phyloP scores from a whole-genome alignment of 2,329 filamentous ascomycete species.

The Claviceps fusiformis region DNA sequence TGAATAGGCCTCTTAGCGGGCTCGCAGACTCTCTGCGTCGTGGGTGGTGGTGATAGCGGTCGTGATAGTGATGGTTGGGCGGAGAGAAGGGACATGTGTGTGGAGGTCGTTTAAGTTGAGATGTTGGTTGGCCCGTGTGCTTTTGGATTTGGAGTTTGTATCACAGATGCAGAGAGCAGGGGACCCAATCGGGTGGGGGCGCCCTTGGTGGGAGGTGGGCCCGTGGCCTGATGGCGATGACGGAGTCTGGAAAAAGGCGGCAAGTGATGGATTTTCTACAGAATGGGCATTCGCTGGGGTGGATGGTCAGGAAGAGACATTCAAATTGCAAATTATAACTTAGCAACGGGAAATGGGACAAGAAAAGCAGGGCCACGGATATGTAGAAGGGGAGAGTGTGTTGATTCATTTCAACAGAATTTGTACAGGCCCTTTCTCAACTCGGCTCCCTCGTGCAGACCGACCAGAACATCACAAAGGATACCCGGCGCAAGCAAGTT shows the following conservation, averaged over 20 bases:
- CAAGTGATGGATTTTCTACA: background rate
- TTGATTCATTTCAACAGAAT: background rate
- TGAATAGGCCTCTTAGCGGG: background rate
- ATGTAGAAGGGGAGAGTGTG: background rate
- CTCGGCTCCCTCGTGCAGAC: background rate
- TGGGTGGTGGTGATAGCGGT: background rate
- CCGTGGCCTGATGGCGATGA: background rate
- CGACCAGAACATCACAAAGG: background rate
- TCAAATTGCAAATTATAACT: too few species aligned
- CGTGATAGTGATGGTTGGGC: background rate
- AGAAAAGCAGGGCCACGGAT: background rate
- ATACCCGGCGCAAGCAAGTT: background rate
- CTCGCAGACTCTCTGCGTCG: background rate
- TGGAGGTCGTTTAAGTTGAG: background rate
- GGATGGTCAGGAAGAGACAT: background rate
- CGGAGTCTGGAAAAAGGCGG: background rate
- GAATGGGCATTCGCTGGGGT: background rate
- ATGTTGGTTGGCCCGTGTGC: background rate
- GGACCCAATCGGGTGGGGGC: background rate
- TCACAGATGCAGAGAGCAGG: background rate
- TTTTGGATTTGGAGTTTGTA: background rate
- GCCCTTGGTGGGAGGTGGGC: background rate
- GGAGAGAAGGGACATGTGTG: background rate
- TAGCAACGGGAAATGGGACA: background rate
- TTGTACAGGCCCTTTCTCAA: background rate